Conservation (phyloP, 179 eudicot genomes). For the Actinidia arguta region DNA sequence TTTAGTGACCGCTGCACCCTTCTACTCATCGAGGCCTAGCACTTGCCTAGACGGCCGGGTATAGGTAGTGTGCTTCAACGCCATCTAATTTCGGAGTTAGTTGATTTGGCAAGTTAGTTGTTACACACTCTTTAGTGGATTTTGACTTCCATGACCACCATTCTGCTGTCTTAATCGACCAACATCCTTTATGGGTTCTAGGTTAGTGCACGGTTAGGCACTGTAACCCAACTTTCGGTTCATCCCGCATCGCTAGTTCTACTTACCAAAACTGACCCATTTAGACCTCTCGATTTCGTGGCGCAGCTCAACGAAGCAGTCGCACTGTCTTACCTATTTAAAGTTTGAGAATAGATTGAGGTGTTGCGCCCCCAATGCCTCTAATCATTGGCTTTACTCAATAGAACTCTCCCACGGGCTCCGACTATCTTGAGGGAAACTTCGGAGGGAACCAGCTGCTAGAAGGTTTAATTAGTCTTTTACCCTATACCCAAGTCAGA, state of each 20-base stretch:
- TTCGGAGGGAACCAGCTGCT: too few species aligned
- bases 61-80: conserved; percentile 68
- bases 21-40: conserved; percentile 40
- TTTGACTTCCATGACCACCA: conserved; percentile 81
- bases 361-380: too few species aligned
- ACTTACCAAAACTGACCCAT: conserved; percentile 34
- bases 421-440: too few species aligned
- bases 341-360: too few species aligned
- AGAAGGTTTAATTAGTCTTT: too few species aligned
- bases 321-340: too few species aligned
- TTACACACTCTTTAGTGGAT: conserved; percentile 77
- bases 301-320: too few species aligned
- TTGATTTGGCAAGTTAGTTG: conserved; percentile 78
- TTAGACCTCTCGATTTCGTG: conserved; percentile 29
- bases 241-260: conserved; percentile 34
- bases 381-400: too few species aligned
- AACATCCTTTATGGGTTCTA: conserved; percentile 75
- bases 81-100: conserved; percentile 86
- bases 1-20: conserved; percentile 32
- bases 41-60: conserved; percentile 57
- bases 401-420: too few species aligned
- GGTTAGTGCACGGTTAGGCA: conserved; percentile 67
- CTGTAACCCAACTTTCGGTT: conserved; percentile 41
- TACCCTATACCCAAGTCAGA: too few species aligned
- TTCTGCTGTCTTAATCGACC: conserved; percentile 72